A percentile compares a stretch with the other conserved stretches of the same genome.
These are phyloP conservation scores for Paramecium bursaria DNA, from an alignment of 73 alveolate species.

Conservation along the genomic window DNA sequence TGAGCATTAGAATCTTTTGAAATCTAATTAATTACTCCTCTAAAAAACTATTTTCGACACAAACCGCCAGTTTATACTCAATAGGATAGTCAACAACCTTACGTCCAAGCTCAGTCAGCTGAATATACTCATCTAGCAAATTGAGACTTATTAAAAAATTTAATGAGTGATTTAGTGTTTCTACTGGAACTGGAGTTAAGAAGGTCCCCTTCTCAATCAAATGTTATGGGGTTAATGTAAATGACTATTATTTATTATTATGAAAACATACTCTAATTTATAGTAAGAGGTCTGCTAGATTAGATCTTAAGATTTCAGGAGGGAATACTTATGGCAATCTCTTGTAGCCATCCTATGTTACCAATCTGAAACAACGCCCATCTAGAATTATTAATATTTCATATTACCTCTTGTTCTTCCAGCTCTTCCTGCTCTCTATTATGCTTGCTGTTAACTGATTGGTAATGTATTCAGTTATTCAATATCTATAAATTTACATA, in stretches of 20 bases:
- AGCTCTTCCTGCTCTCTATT: constrained; percentile 91
- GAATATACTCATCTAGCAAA: background rate
- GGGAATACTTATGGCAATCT: constrained; percentile 74
- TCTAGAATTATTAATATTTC: too few relatives aligned
- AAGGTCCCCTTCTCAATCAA: background rate
- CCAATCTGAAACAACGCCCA: constrained; percentile 86
- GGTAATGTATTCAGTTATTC: constrained; percentile 60
- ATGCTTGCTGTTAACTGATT: constrained; percentile 84
- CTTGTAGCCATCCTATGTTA: constrained; percentile 79
- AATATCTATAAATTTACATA: constrained; percentile 72
- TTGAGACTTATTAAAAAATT: constrained; percentile 26
- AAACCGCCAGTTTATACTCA: constrained; percentile 87
- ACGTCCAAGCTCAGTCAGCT: constrained; percentile 58
- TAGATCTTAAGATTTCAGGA: constrained; percentile 89
- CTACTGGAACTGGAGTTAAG: constrained; percentile 14
- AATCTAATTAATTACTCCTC: too few relatives aligned
- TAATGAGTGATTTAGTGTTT: background rate
- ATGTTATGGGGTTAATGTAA: constrained; percentile 41
- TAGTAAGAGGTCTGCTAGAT: constrained; percentile 81
- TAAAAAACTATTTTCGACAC: constrained; percentile 84
- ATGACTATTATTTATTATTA: background rate
- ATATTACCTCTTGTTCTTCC: constrained; percentile 91
- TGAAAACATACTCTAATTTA: constrained; percentile 73
- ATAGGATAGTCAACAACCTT: constrained; percentile 92
- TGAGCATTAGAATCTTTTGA: constrained; percentile 90